Base-by-base conservation (phyloP, 441 rosid genomes). In the Hypseocharis bilobata region DNA sequence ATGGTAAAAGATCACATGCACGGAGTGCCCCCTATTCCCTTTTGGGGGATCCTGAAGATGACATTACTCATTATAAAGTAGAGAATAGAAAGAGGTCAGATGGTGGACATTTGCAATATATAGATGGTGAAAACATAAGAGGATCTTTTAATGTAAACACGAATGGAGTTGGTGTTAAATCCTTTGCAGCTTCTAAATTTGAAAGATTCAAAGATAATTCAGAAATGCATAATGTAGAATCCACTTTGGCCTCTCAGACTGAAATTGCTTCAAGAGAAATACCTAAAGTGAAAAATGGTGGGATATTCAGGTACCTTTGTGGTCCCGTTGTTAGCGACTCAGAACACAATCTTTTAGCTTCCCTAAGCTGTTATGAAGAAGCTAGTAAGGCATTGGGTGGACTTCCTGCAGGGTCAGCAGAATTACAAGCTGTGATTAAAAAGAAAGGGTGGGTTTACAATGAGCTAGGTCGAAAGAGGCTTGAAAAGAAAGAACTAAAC, bases 371-470 rank as follows among this genome's bases (percentile, higher is more conserved):
- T 79, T 92, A 84, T 56, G 82, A 83, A 70, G 94, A 86, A 80
- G 85, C 94, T 61, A 80, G 75, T 79, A 87, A 79, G 77, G 84
- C 94, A 67, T 72, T 92, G 73, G 73, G 68, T 55, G 89, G 84
- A 74, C 79, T 82, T 74, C 78, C 92, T 63, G 74, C 83, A 1
- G 70, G 74, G 45, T 81, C 83, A 30, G 72, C 63, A 55, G 96
- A 86, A 74, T 66, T 84, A 17, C 86, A 80, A 38, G 83, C 91
- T 63, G 74, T 90, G 51, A 27, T 79, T 36, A 86, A 77, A 75
- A 92, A 84, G 85, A 85, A 86, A 73, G 97, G 97, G 44, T 92
- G 98, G 98, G 87, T 82, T 47, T 89, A 83, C 75, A 90, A 90
- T 60, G 98, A 92, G 79, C 78, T 90, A 69, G 96, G 98, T 68